Evolutionary conservation across 352 stramenopile species (phyloP).

Genomic region (Hyaloperonospora arabidopsidis): DNA sequence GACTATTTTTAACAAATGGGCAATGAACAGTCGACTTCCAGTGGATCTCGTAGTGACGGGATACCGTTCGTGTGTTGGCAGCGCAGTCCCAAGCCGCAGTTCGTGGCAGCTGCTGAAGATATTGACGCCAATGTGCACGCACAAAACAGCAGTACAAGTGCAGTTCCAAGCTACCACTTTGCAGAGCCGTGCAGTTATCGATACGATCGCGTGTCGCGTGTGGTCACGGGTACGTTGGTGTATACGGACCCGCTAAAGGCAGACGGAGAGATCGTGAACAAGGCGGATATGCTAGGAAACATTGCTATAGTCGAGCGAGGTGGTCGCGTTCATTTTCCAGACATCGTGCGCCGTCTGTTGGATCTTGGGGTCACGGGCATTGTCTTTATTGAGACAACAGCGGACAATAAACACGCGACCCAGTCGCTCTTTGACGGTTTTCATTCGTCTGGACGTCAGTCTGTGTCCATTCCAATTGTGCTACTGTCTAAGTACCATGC

Average conservation of each 20-base stretch:
- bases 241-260: constrained; percentile 61
- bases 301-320: constrained; percentile 75
- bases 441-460: constrained; percentile 74
- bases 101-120: constrained; percentile 10
- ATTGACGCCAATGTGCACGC: constrained; percentile 27
- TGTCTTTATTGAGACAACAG: constrained; percentile 67
- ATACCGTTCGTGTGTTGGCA: constrained; percentile 69
- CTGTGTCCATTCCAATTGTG: constrained; percentile 68
- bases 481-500: constrained; percentile 72
- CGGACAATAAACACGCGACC: constrained; percentile 42
- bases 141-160: constrained; percentile 17
- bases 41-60: constrained; percentile 35
- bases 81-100: constrained; percentile 19
- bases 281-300: constrained; percentile 42
- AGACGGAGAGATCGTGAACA: constrained; percentile 63
- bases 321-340: constrained; percentile 73
- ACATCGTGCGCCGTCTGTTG: constrained; percentile 70
- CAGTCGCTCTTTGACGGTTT: constrained; percentile 83
- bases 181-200: constrained; percentile 77
- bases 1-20: constrained; percentile 24
- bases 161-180: constrained; percentile 51
- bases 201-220: constrained; percentile 54
- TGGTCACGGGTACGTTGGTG: constrained; percentile 42
- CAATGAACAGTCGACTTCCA: constrained; percentile 47
- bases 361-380: constrained; percentile 55